Conservation (phyloP, 2,329 filamentous ascomycete species). For the Metarhizium guizhouense region DNA sequence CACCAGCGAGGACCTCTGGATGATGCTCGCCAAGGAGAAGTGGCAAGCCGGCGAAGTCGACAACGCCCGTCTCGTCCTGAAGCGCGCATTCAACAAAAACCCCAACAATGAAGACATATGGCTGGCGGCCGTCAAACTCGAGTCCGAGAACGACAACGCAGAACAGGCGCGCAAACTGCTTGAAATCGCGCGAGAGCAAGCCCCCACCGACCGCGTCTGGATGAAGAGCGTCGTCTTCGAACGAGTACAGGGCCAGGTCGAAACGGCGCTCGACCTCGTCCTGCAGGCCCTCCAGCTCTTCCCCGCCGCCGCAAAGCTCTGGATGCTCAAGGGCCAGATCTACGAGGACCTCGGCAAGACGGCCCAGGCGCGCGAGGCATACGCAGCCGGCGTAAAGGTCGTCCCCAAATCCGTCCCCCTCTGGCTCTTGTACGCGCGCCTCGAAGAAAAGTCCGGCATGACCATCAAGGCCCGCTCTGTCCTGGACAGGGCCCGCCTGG, state of each 20-base stretch:
- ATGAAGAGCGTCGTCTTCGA: slow-evolving; percentile 95
- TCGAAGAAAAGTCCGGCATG: slow-evolving; percentile 78
- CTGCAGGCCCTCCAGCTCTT: slow-evolving; percentile 82
- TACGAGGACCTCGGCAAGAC: slow-evolving; percentile 77
- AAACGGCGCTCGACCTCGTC: slow-evolving; percentile 77
- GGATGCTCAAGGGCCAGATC: slow-evolving; percentile 98
- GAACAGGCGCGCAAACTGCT: slow-evolving; percentile 78
- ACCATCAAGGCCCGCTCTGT: slow-evolving; percentile 89
- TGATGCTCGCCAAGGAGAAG: slow-evolving; percentile 91
- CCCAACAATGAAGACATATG: slow-evolving; percentile 97
- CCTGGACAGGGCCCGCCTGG: slow-evolving; percentile 81
- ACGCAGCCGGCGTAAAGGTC: slow-evolving; percentile 77
- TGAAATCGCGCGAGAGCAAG: slow-evolving; percentile 73
- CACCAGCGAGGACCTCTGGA: slow-evolving; percentile 84
- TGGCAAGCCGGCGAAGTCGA: slow-evolving; percentile 84
- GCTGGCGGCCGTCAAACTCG: slow-evolving; percentile 90
- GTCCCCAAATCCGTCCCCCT: slow-evolving; percentile 76
- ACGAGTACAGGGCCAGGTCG: slow-evolving; percentile 68
- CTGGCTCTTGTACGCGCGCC: slow-evolving; percentile 79
- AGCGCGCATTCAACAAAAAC: slow-evolving; percentile 86
- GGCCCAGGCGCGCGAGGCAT: slow-evolving; percentile 82
- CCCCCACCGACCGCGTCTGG: slow-evolving; percentile 93
- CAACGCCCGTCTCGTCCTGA: slow-evolving; percentile 77
- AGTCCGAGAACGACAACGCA: slow-evolving; percentile 78
- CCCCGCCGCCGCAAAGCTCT: slow-evolving; percentile 77